Base-by-base conservation (phyloP, 148 eudicot genomes). In the Diospyros kaki region DNA sequence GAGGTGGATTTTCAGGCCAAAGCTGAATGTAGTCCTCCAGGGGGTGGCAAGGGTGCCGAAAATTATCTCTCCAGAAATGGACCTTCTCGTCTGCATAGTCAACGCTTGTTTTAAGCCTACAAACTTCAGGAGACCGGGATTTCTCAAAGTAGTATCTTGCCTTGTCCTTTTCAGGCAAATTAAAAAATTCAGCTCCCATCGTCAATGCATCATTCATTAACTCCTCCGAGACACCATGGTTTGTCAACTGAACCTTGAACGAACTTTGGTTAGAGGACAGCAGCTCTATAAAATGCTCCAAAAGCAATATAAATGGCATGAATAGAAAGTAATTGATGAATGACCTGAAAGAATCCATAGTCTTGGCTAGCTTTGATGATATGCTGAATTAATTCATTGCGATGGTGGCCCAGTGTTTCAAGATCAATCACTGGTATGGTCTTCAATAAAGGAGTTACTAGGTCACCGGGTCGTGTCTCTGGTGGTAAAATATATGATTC, bases 1-100 rank as follows among this genome's bases (percentile, higher is more conserved):
- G 77, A 39, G 78, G 41, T 13, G 90, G 90, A 56, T 87, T 87
- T 55, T 71, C 64, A 10, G 90, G 90, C 90, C 84, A 87, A 64
- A 17, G 54, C 17, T 78, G 75, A 2, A 81, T 28, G 43, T 76
- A 72, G 12, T 84, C 83, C 14, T 84, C 73, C 62, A 76, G 40
- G 63, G 82, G 85, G 60, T 69, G 75, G 59, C 81, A 74, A 73
- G 59, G 61, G 58, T 78, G 86, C 54, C 50, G 80, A 40, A 86
- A 69, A 62, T 54, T 72, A 39, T 86, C 87, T 56, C 84, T 86
- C 89, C 89, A 86, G 46, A 65, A 76, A 13, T 86, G 89, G 64
- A 73, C 6, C 3, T 84, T 64, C 78, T 84, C 86, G 2, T 69
- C 55, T 4, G 71, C 75, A 63, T 76, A 81, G 56, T 78, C 67